Evolutionary conservation across 257 asterid species (phyloP).

Genomic region (Solanum chmielewskii): DNA sequence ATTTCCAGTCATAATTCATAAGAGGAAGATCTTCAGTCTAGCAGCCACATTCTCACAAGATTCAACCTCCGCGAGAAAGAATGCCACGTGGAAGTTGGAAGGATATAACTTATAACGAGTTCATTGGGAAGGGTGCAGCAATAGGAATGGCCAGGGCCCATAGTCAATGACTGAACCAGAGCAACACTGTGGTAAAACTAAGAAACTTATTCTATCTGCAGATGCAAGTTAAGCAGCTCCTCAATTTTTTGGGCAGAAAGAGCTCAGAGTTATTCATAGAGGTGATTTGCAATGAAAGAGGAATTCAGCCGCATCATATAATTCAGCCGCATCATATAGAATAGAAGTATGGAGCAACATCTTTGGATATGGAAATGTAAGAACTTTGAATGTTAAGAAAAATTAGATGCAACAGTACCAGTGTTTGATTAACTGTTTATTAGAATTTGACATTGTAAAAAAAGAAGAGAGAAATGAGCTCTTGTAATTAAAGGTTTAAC

Average conservation of each 20-base stretch:
- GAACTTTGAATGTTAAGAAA: neutral
- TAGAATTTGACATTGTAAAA: neutral
- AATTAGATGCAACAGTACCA: neutral
- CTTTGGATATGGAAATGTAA: neutral
- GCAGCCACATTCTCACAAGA: neutral
- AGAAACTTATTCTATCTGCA: neutral
- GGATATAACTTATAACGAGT: neutral
- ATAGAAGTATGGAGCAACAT: neutral
- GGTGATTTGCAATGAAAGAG: neutral
- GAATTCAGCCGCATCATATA: neutral
- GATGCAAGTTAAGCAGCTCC: neutral
- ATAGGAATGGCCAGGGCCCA: neutral
- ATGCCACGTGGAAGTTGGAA: neutral
- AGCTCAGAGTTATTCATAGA: neutral
- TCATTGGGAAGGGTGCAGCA: neutral
- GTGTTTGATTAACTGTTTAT: neutral
- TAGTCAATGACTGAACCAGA: neutral
- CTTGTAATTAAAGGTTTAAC: neutral
- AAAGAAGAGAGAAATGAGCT: neutral
- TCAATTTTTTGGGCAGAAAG: neutral
- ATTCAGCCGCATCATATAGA: neutral
- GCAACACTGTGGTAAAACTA: neutral
- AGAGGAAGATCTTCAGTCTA: neutral
- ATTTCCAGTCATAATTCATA: neutral
- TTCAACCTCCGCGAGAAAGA: neutral